These are phyloP conservation scores for Ogataea nonfermentans DNA, from an alignment of 805 yeast species.

Conservation along the genomic window DNA sequence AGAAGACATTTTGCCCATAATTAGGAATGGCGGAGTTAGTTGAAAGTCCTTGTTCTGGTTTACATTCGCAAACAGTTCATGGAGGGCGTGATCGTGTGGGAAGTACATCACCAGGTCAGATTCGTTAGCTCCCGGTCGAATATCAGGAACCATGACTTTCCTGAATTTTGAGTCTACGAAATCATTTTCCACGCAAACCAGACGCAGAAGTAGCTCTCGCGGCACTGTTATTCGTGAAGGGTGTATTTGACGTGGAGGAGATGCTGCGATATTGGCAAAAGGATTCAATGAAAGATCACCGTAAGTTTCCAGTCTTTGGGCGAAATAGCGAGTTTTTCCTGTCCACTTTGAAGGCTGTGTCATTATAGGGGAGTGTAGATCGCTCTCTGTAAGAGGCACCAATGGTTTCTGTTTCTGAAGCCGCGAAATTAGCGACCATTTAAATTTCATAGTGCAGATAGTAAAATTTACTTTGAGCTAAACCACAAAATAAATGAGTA, in stretches of 20 bases:
- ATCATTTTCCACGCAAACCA: conserved; percentile 26
- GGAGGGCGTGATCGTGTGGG: conserved; percentile 8
- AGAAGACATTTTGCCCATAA: not conserved
- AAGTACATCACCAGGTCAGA: conserved; percentile 5
- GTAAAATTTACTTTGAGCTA: no score
- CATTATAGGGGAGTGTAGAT: conserved; percentile 22
- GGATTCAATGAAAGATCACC: conserved; percentile 32
- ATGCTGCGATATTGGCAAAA: conserved; percentile 39
- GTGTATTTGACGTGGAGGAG: conserved; percentile 44
- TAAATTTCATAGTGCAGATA: conserved; percentile 12
- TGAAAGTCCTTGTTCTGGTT: conserved; percentile 2
- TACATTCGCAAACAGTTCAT: not conserved
- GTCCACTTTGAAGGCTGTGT: conserved; percentile 28
- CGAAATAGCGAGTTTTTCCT: conserved; percentile 10
- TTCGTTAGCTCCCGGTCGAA: not conserved
- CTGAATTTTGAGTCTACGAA: conserved; percentile 7
- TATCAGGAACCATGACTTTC: conserved; percentile 17
- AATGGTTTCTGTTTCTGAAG: conserved; percentile 4
- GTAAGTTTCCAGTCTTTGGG: conserved; percentile 23
- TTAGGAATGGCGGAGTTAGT: conserved; percentile 3
- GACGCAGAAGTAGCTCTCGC: conserved; percentile 35
- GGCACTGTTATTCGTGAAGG: conserved; percentile 39
- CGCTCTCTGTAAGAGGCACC: not conserved
- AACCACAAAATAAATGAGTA: not conserved
- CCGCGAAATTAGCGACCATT: conserved; percentile 5